Evolutionary conservation across 2,329 filamentous ascomycete species (phyloP).

Genomic region (Dothistroma pini): DNA sequence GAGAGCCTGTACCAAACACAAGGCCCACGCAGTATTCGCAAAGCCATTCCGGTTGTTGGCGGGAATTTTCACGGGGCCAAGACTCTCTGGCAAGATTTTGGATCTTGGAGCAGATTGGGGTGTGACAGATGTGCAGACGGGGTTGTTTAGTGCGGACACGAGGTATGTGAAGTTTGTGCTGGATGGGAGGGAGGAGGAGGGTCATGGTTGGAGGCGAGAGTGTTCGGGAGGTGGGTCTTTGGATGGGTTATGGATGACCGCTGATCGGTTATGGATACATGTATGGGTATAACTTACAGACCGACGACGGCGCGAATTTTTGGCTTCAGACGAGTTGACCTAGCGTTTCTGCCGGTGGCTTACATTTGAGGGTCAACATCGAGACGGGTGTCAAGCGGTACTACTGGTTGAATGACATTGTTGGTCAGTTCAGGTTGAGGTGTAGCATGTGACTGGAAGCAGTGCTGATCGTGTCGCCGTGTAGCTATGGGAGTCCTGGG

Average conservation of each 20-base stretch:
- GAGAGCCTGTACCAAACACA: slow-evolving; percentile 26
- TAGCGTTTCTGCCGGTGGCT: slow-evolving; percentile 27
- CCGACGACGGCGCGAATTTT: slow-evolving; percentile 36
- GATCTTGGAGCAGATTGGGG: slow-evolving; percentile 40
- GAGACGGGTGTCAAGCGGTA: slow-evolving; percentile 36
- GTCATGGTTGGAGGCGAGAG: not conserved
- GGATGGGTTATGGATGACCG: not conserved
- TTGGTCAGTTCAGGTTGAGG: slow-evolving; percentile 12
- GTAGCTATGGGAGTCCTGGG: slow-evolving; percentile 27
- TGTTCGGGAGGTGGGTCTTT: not conserved
- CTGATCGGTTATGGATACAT: not conserved
- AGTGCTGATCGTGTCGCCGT: slow-evolving; percentile 38
- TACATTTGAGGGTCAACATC: slow-evolving; percentile 35
- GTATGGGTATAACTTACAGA: slow-evolving; percentile 35
- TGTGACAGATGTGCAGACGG: slow-evolving; percentile 31
- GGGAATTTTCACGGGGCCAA: slow-evolving; percentile 33
- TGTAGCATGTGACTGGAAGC: slow-evolving; percentile 28
- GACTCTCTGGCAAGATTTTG: slow-evolving; percentile 31
- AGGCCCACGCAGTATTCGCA: slow-evolving; percentile 28
- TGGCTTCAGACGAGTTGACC: slow-evolving; percentile 35
- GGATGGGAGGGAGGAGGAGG: not conserved
- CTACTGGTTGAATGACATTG: slow-evolving; percentile 39
- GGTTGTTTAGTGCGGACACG: slow-evolving; percentile 35
- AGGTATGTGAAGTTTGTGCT: slow-evolving; percentile 12
- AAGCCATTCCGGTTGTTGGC: slow-evolving; percentile 32